Percentiles rank a stretch among this genome's conserved stretches.
Conservation (phyloP, 2,329 filamentous ascomycete species). For the Epichloe amarillans region DNA sequence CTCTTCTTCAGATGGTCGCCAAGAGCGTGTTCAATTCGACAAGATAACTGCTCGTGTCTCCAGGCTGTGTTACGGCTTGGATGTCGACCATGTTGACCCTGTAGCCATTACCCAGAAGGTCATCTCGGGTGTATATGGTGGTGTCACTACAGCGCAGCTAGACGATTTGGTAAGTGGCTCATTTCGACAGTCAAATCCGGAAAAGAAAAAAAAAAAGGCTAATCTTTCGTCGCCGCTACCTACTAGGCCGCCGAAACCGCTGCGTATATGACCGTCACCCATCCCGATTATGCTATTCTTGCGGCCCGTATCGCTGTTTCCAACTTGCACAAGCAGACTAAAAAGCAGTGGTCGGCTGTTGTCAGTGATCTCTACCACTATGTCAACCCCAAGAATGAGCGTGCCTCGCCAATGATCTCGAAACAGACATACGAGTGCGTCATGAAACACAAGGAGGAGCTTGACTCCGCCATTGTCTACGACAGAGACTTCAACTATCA, state of each 20-base stretch:
- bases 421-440: conserved; percentile 81
- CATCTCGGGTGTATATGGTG: conserved; percentile 97
- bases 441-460: conserved; percentile 90
- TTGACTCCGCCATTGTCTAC: conserved; percentile 98
- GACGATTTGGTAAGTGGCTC: conserved; percentile 76
- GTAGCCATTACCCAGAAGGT: conserved; percentile 98
- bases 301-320: conserved; percentile 97
- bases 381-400: conserved; percentile 83
- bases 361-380: conserved; percentile 90
- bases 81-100: conserved; percentile 87
- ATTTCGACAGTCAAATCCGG: not conserved
- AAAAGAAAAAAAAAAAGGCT: not conserved
- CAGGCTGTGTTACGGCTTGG: conserved; percentile 91
- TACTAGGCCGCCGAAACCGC: conserved; percentile 88
- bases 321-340: conserved; percentile 99
- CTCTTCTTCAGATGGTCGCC: conserved; percentile 71
- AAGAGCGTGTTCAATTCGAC: conserved; percentile 99
- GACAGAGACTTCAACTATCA: conserved; percentile 99
- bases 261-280: conserved; percentile 98
- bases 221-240: not conserved
- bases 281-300: conserved; percentile 97
- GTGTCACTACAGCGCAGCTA: conserved; percentile 89
- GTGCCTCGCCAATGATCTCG: conserved; percentile 85
- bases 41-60: conserved; percentile 99
- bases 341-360: conserved; percentile 98